Percentiles rank a stretch among this genome's conserved stretches.
Evolutionary conservation across 495 filamentous ascomycete species (phyloP).

Genomic region (Endocarpon pusillum): DNA sequence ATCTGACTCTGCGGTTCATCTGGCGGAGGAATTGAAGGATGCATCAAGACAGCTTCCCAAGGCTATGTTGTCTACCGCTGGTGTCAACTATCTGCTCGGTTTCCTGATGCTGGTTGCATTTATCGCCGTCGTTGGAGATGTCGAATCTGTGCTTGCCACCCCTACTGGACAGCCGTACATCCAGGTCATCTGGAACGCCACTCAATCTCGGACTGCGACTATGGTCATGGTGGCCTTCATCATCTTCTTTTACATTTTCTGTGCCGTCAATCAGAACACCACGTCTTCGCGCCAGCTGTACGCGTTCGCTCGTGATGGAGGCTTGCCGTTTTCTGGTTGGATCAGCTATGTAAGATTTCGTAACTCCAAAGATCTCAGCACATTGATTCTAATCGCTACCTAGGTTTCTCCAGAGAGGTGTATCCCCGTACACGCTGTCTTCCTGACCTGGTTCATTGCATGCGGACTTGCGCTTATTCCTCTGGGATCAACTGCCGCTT

Average conservation of each 20-base stretch:
- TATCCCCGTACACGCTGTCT: slow-evolving; percentile 16
- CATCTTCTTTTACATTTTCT: slow-evolving; percentile 12
- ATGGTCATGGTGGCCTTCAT: slow-evolving; percentile 16
- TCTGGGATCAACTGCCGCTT: slow-evolving; percentile 13
- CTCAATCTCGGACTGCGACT: slow-evolving; percentile 7
- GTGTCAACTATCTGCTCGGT: slow-evolving; percentile 18
- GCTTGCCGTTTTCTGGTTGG: slow-evolving; percentile 20
- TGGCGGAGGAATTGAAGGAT: slow-evolving; percentile 25
- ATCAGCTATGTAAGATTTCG: slow-evolving; percentile 10
- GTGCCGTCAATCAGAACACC: slow-evolving; percentile 17
- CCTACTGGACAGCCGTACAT: slow-evolving; percentile 17
- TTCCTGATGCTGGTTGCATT: slow-evolving; percentile 19
- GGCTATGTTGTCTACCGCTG: slow-evolving; percentile 14
- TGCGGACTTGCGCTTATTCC: background rate
- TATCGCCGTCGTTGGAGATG: slow-evolving; percentile 18
- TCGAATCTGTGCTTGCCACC: slow-evolving; percentile 7
- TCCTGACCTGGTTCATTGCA: slow-evolving; percentile 12
- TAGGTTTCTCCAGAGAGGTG: slow-evolving; percentile 12
- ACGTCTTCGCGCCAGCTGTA: slow-evolving; percentile 20
- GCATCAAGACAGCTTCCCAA: slow-evolving; percentile 19
- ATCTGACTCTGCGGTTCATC: slow-evolving; percentile 24
- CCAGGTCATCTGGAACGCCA: slow-evolving; percentile 16
- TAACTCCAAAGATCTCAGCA: background rate
- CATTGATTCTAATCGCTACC: slow-evolving; percentile 5
- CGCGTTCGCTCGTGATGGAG: slow-evolving; percentile 22